These are phyloP conservation scores for Aleurites moluccanus DNA, from an alignment of 441 rosid genomes.

Conservation along the genomic window DNA sequence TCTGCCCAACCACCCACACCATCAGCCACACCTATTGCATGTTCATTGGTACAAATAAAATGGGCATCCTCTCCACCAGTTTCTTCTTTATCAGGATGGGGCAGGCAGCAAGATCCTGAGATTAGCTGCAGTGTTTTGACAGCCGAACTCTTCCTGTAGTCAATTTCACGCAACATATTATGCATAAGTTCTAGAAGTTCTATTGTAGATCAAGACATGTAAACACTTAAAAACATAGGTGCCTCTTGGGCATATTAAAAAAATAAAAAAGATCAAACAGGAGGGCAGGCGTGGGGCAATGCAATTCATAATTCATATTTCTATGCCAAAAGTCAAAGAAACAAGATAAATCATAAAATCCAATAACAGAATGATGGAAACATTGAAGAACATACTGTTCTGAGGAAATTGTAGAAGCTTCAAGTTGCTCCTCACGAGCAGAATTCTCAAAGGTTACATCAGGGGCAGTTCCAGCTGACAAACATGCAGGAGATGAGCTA, in stretches of 20 bases:
- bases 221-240: background rate
- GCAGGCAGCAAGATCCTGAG: constrained; percentile 82
- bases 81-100: constrained; percentile 94
- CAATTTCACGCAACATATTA: constrained; percentile 16
- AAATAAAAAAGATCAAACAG: background rate
- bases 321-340: no score
- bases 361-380: constrained; percentile 6
- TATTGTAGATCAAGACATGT: background rate
- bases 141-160: constrained; percentile 43
- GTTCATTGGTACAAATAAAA: constrained; percentile 74
- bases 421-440: constrained; percentile 50
- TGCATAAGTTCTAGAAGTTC: constrained; percentile 11
- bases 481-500: constrained; percentile 43
- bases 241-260: constrained; percentile 1
- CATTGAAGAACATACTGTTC: constrained; percentile 50
- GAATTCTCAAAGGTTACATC: constrained; percentile 68
- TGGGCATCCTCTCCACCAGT: constrained; percentile 96
- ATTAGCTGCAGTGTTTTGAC: constrained; percentile 57
- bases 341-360: constrained; percentile 1
- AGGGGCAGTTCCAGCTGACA: constrained; percentile 64
- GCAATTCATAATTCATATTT: background rate
- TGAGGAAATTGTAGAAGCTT: constrained; percentile 45
- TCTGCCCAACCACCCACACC: constrained; percentile 99
- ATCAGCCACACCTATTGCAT: constrained; percentile 88
- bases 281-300: background rate